Conservation (phyloP, 331 rosid species). For the Acacia concinna region DNA sequence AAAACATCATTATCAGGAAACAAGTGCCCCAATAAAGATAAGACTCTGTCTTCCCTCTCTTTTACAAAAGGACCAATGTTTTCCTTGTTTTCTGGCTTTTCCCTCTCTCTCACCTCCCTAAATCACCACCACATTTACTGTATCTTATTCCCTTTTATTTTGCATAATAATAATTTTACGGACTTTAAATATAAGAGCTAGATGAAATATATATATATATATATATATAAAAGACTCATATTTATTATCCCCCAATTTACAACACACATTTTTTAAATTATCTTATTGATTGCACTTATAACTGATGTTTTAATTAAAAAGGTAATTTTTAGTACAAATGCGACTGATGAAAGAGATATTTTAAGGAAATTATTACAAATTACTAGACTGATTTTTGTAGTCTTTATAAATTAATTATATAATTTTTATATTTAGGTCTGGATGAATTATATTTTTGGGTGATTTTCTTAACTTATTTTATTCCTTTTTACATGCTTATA, state of each 20-base stretch:
- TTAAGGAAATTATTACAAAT: no score
- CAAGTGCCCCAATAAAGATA: constrained; percentile 26
- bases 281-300: no score
- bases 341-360: no score
- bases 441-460: neutral
- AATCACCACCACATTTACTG: neutral
- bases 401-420: no score
- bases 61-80: constrained; percentile 17
- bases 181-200: no score
- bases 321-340: no score
- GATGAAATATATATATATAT: no score
- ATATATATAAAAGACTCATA: no score
- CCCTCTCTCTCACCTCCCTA: neutral
- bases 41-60: constrained; percentile 9
- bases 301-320: no score
- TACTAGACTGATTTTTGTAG: neutral
- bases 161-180: neutral
- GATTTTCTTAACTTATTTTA: neutral
- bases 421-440: neutral
- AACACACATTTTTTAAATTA: no score
- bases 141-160: neutral
- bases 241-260: no score
- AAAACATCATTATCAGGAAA: constrained; percentile 38
- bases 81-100: constrained; percentile 1
- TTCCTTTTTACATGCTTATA: neutral